These are phyloP conservation scores for Porodaedalea pini DNA, from an alignment of 1,284 basidiomycete species.

Conservation along the genomic window DNA sequence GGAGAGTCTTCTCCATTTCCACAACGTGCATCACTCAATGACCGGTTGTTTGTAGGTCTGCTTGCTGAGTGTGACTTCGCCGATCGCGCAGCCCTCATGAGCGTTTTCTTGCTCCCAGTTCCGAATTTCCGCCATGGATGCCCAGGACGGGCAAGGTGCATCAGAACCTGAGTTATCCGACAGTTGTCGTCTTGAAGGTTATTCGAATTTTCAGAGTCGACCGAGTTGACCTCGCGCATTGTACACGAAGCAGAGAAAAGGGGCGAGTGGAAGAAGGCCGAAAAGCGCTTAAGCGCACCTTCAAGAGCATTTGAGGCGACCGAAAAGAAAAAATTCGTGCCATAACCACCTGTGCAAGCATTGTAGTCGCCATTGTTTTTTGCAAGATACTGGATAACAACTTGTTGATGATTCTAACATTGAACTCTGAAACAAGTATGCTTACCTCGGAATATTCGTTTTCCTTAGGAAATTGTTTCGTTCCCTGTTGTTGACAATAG, in stretches of 20 bases:
- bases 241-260: constrained; percentile 92
- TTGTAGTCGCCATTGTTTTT: constrained; percentile 75
- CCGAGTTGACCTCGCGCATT: constrained; percentile 91
- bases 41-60: constrained; percentile 21
- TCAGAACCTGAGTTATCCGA: constrained; percentile 97
- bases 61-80: constrained; percentile 40
- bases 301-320: constrained; percentile 80
- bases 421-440: constrained; percentile 5
- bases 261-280: constrained; percentile 92
- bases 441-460: constrained; percentile 85
- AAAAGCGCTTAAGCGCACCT: constrained; percentile 86
- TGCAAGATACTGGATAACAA: constrained; percentile 65
- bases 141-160: constrained; percentile 74
- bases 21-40: neutral
- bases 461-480: constrained; percentile 77
- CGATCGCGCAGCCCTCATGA: constrained; percentile 63
- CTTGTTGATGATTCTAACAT: neutral
- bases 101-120: constrained; percentile 83
- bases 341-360: constrained; percentile 89
- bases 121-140: constrained; percentile 95
- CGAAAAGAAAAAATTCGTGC: constrained; percentile 94
- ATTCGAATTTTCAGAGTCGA: constrained; percentile 98
- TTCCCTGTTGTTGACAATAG: constrained; percentile 56
- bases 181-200: constrained; percentile 94
- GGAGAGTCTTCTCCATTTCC: constrained; percentile 48